Conservation (phyloP, 768 basidiomycete genomes). For the Hygrocybe punicea region DNA sequence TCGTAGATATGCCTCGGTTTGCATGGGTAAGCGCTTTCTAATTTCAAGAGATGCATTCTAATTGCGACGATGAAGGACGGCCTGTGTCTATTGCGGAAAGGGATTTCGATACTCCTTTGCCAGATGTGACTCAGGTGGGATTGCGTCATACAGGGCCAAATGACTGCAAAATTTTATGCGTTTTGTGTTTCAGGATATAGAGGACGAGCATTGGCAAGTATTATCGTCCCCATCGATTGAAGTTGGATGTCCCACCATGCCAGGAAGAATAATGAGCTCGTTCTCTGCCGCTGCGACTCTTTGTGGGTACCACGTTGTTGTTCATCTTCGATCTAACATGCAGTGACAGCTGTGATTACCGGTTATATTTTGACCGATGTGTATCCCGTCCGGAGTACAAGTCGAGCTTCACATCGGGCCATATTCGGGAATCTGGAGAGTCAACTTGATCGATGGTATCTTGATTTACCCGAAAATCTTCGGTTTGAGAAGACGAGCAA, state of each 20-base stretch:
- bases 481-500: conserved; percentile 57
- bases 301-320: conserved; percentile 40
- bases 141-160: not conserved
- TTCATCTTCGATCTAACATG: not conserved
- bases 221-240: conserved; percentile 37
- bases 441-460: conserved; percentile 70
- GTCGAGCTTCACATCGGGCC: conserved; percentile 44
- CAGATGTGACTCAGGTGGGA: conserved; percentile 52
- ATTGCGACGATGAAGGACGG: conserved; percentile 42
- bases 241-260: conserved; percentile 44
- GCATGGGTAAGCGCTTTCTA: too few relatives aligned
- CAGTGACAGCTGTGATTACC: conserved; percentile 54
- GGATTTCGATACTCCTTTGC: conserved; percentile 67
- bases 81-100: conserved; percentile 64
- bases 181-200: conserved; percentile 63
- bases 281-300: conserved; percentile 57
- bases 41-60: too few relatives aligned
- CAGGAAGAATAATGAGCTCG: conserved; percentile 48
- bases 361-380: conserved; percentile 64
- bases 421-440: conserved; percentile 57
- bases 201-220: conserved; percentile 54
- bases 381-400: conserved; percentile 61
- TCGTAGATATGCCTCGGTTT: too few relatives aligned
- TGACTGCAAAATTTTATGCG: too few relatives aligned
- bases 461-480: conserved; percentile 61